Evolutionary conservation across 225 moss, liverwort and hornwort genomes (phyloP), one percentile per base, ranked within the genome.

Genomic region (Climacium dendroides): DNA sequence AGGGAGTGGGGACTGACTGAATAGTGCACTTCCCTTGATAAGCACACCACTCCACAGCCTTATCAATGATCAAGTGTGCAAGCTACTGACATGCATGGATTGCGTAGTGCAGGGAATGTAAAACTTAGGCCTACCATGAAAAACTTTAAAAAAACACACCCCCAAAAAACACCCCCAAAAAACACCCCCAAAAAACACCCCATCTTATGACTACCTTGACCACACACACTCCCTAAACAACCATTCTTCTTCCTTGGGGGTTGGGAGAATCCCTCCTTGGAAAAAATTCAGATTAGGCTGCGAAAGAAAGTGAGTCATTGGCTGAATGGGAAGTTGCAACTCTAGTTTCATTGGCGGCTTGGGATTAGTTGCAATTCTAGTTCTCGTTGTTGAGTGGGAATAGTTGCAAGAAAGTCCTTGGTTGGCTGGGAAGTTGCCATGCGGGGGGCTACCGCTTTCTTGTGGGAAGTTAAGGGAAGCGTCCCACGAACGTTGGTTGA

Each of bases 11-110:
- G 81, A 39, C 89, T 89, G 91, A 91, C 89, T 85, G 77, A 85
- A 71, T 73, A 85, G 87, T 81, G 55, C 81, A 32, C 63, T 77
- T 87, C 64, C 89, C 85, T 87, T 91, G 87, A 91, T 91, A 89
- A 89, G 89, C 89, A 87, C 87, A 85, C 91, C 87, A 81, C 48
- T 48, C 48, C 48, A 72, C 88, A 66, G 89, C 85, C 85, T 87
- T 89, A 87, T 91, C 87, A 89, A 85, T 91, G 89, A 87, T 85
- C 87, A 89, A 85, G 89, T 91, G 91, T 82, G 89, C 87, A 85
- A 82, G 85, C 87, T 48, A 70, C 91, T 89, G 86, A 66, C 89
- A 74, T 75, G 83, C 83, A 74, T 57, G 52, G 83, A 75, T 55
- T 58, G 80, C 80, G 32, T 54, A 23, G 29, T 23, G 19, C 43